Evolutionary conservation across 306 rosid genomes (phyloP), one percentile per base, ranked within the genome.

Genomic region (Trifolium pratense): DNA sequence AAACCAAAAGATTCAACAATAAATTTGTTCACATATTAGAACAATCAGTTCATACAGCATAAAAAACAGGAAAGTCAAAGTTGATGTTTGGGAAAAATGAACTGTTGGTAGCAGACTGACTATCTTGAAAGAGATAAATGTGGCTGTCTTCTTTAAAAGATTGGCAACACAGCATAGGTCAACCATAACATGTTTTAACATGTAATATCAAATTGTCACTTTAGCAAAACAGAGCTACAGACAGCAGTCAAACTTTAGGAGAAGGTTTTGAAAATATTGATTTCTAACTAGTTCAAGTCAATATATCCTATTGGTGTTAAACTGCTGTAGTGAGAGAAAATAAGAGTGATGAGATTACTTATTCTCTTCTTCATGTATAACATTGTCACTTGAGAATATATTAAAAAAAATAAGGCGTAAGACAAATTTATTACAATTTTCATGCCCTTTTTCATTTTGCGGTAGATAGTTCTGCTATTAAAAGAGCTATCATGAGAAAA

Each of bases 401-500:
- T 25, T 49, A 31, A 52, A 43, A 60, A 36, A 8, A 34, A 37
- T 69, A 60, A 48, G 56, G 52, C 36, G 20, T 13, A 36, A 14
- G 31, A 14, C 55, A 39, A 53, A 16, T 59, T 40, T 51, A 23
- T 15, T 17, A 53, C 42, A 21, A 64, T 34, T 29, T 43, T 11
- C 48, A 68, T 43, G 64, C 13, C 31, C 25, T 25, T 25, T 25
- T 29, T 29, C 32, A 29, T 29, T 29, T 42, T 55, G 45, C 14
- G 37, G 20, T 60, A 45, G 55, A 26, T 63, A 75, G 3, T 40
- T 23, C 10, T 45, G 59, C 9, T 21, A 49, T 26, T 11, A 76
- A 84, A 65, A 70, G 75, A 80, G 37, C 66, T 23, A 53, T 13
- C 23, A 73, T 23, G 23, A 72, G 42, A 67, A 71, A 51, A 76